These are phyloP conservation scores for Penicillium manginii DNA, from an alignment of 495 filamentous ascomycete genomes.

Conservation along the genomic window DNA sequence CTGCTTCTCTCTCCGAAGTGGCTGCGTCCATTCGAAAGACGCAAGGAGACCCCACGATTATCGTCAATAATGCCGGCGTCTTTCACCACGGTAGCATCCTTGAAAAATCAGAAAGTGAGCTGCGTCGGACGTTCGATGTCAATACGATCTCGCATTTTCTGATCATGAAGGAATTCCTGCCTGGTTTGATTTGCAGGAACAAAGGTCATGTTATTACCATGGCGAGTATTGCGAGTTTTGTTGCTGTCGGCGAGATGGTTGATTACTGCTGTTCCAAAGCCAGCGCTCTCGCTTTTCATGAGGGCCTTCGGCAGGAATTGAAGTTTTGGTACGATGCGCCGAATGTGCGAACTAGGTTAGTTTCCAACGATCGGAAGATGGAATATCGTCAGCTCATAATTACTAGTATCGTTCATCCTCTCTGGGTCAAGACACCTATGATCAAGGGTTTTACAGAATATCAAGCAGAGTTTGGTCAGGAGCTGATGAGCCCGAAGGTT, in stretches of 20 bases:
- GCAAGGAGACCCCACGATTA: background rate
- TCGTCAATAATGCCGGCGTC: constrained; percentile 10
- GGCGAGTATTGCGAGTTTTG: constrained; percentile 36
- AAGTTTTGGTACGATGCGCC: constrained; percentile 27
- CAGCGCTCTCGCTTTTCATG: constrained; percentile 54
- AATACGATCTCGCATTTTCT: no score
- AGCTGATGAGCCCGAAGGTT: constrained; percentile 54
- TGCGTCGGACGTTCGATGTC: background rate
- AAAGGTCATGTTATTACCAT: no score
- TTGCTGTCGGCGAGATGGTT: constrained; percentile 49
- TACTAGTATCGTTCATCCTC: constrained; percentile 31
- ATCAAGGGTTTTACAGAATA: constrained; percentile 39
- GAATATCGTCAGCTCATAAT: background rate
- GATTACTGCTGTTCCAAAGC: constrained; percentile 63
- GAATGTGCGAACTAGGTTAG: constrained; percentile 29
- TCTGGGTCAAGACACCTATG: constrained; percentile 43
- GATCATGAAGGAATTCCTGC: no score
- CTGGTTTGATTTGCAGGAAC: no score
- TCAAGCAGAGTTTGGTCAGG: constrained; percentile 51
- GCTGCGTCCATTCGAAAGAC: background rate
- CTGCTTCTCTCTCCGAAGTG: background rate
- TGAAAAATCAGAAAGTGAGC: constrained; percentile 3
- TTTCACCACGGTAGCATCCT: constrained; percentile 1
- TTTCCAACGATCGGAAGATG: no score
- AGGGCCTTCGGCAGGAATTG: constrained; percentile 34